Evolutionary conservation across 805 yeast species (phyloP).

Genomic region (Zygosaccharomyces bisporus): DNA sequence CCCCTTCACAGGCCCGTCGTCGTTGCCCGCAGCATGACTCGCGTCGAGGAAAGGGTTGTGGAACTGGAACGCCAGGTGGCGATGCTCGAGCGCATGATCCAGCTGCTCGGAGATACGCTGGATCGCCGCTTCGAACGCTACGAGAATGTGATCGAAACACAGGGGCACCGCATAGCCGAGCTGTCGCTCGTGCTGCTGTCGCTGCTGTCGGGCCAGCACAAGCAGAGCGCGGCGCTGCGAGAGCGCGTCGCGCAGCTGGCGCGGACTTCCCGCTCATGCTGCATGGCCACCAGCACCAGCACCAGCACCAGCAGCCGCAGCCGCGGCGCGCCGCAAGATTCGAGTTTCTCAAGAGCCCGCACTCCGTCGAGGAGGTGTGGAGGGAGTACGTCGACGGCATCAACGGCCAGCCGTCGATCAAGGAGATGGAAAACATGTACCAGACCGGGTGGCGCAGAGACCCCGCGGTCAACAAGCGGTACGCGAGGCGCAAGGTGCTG

Average conservation of each 20-base stretch:
- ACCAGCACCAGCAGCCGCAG: constrained; percentile 9
- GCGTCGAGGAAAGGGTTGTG: constrained; percentile 22
- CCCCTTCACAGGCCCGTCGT: background rate
- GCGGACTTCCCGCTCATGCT: background rate
- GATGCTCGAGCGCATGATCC: constrained; percentile 33
- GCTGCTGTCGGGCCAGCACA: constrained; percentile 28
- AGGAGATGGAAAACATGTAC: constrained; percentile 45
- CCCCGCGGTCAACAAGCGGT: constrained; percentile 51
- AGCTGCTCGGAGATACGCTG: constrained; percentile 30
- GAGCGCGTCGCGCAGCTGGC: constrained; percentile 4
- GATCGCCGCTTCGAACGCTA: constrained; percentile 35
- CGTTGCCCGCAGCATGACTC: background rate
- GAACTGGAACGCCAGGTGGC: constrained; percentile 30
- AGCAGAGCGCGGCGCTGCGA: constrained; percentile 19
- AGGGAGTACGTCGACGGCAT: constrained; percentile 52
- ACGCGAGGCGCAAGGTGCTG: constrained; percentile 49
- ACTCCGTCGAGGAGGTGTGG: constrained; percentile 53
- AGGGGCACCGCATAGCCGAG: constrained; percentile 34
- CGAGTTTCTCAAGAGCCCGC: constrained; percentile 42
- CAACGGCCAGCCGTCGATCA: constrained; percentile 50
- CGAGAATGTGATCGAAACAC: constrained; percentile 29
- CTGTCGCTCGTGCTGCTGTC: constrained; percentile 27
- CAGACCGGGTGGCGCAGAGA: constrained; percentile 55
- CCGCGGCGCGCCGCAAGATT: constrained; percentile 26
- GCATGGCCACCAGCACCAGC: constrained; percentile 13